Percentiles rank a stretch among this genome's conserved stretches.
phyloP scores from a whole-genome alignment of 1,139 yeast genomes.

The Suhomyces guaymorum region DNA sequence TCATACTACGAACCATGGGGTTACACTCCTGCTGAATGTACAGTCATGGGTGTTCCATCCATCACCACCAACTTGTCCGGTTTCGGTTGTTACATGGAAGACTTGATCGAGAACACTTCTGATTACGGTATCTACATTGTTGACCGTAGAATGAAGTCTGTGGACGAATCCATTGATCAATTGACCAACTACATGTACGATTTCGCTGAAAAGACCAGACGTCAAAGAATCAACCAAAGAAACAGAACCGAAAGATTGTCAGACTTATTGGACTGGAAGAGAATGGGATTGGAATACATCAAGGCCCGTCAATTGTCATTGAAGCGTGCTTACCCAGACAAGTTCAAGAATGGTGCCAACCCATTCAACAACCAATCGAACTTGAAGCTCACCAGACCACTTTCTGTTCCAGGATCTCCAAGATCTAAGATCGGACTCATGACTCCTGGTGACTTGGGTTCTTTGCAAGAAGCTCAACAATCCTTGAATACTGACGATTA shows the following conservation, averaged over 20 bases:
- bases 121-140: conserved; percentile 97
- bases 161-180: conserved; percentile 93
- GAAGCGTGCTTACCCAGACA: conserved; percentile 91
- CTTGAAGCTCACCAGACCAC: conserved; percentile 83
- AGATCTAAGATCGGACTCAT: conserved; percentile 61
- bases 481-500: conserved; percentile 78
- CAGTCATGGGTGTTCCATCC: conserved; percentile 99
- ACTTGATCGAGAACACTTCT: conserved; percentile 87
- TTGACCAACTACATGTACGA: conserved; percentile 87
- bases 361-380: conserved; percentile 57
- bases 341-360: conserved; percentile 63
- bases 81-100: conserved; percentile 98
- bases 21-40: conserved; percentile 98
- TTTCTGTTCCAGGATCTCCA: conserved; percentile 96
- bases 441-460: conserved; percentile 99
- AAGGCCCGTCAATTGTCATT: conserved; percentile 92
- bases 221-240: conserved; percentile 97
- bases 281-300: conserved; percentile 95
- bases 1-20: conserved; percentile 99
- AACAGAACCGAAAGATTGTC: conserved; percentile 93
- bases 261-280: conserved; percentile 93
- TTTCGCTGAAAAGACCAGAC: conserved; percentile 82
- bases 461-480: conserved; percentile 84
- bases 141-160: conserved; percentile 90
- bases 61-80: conserved; percentile 96